Conservation (phyloP, 345 rosid genomes). For the Balakata baccata region DNA sequence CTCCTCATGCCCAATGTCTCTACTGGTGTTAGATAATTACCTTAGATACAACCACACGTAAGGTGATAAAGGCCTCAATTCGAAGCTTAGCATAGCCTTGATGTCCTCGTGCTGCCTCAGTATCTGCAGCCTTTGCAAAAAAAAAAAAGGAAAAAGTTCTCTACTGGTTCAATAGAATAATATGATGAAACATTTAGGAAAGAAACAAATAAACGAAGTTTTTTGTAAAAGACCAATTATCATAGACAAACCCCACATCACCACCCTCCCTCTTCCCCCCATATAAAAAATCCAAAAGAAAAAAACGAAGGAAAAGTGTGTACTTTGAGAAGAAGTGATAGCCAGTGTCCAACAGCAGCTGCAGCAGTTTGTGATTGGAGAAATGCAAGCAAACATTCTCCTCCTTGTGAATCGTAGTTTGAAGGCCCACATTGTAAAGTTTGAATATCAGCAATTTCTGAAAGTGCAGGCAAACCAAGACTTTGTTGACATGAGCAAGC, state of each 20-base stretch:
- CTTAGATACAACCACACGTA: slow-evolving; percentile 83
- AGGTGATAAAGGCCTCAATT: slow-evolving; percentile 50
- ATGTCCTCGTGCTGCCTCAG: slow-evolving; percentile 77
- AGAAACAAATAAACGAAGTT: not conserved
- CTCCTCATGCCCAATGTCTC: not conserved
- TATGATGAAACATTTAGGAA: slow-evolving; percentile 3
- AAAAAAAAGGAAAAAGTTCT: too few relatives aligned
- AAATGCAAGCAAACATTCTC: slow-evolving; percentile 75
- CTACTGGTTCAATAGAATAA: not conserved
- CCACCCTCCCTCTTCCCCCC: too few relatives aligned
- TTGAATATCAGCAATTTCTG: slow-evolving; percentile 35
- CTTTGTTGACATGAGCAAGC: slow-evolving; percentile 59
- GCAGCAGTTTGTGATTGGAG: slow-evolving; percentile 74
- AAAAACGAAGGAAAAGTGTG: not conserved
- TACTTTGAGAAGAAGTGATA: slow-evolving; percentile 88
- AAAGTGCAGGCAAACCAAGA: slow-evolving; percentile 53
- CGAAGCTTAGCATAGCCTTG: slow-evolving; percentile 11
- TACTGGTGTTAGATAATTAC: slow-evolving; percentile 32
- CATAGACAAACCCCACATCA: too few relatives aligned
- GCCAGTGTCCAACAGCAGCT: slow-evolving; percentile 91
- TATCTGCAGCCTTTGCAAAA: slow-evolving; percentile 66
- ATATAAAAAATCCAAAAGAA: not conserved
- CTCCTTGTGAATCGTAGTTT: slow-evolving; percentile 28
- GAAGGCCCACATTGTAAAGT: slow-evolving; percentile 23
- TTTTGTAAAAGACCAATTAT: not conserved